These are phyloP conservation scores for Fusarium guadeloupense DNA, from an alignment of 2,329 filamentous ascomycete species.

Conservation along the genomic window DNA sequence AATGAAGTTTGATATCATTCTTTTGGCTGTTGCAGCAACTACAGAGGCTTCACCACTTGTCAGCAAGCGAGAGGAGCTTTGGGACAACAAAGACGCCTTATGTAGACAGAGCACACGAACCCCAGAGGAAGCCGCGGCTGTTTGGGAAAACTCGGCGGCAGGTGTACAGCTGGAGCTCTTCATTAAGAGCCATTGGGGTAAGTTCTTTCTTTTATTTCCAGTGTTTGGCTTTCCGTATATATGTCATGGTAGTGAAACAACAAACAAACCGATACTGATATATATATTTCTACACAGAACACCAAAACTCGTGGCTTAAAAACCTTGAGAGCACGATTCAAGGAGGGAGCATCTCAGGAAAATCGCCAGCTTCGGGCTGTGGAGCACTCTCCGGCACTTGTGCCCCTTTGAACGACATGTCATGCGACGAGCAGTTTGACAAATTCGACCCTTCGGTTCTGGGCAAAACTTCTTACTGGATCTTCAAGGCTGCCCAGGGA, in stretches of 20 bases:
- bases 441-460: background rate
- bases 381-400: background rate
- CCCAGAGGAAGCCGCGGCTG: slow-evolving; percentile 10
- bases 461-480: slow-evolving; percentile 18
- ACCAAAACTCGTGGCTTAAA: slow-evolving; percentile 19
- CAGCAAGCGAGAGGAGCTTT: background rate
- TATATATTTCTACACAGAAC: background rate
- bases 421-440: slow-evolving; percentile 13
- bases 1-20: slow-evolving; percentile 6
- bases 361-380: slow-evolving; percentile 1
- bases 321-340: slow-evolving; percentile 11
- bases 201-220: no score
- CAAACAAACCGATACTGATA: background rate
- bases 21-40: background rate
- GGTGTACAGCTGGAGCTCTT: slow-evolving; percentile 11
- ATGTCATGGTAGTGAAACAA: no score
- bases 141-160: slow-evolving; percentile 1
- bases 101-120: slow-evolving; percentile 11
- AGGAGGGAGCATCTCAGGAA: slow-evolving; percentile 7
- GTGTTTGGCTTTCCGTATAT: no score
- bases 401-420: background rate
- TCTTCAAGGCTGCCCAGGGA: slow-evolving; percentile 16
- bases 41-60: background rate
- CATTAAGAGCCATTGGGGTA: slow-evolving; percentile 13
- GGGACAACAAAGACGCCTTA: slow-evolving; percentile 6